Evolutionary conservation across 2,329 filamentous ascomycete genomes (phyloP), one percentile per base, ranked within the genome.

Genomic region (Trichoderma sp.): DNA sequence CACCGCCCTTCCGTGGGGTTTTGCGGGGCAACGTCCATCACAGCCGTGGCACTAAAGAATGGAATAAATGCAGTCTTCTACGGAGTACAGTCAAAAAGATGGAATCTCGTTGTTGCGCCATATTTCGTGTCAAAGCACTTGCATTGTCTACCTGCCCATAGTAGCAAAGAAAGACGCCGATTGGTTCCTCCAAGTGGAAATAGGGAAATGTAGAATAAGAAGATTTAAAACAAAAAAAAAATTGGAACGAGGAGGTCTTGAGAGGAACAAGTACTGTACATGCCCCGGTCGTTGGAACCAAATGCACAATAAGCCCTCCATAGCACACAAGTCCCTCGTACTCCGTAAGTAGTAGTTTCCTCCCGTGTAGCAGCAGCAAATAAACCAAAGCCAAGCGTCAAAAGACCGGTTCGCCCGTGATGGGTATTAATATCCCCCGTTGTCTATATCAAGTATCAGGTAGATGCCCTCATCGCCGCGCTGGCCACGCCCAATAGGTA

Each of bases 401-500:
- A 9, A 59, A 42, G 54, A 65, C 63, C 63, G 63, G 27, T 65
- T 65, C 63, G 63, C 63, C 63, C 63, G n/a, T 56, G 19, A 57
- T 42, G 63, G 63, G 34, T 56, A 65, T 35, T 34, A n/a, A n/a
- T 48, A 48, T 65, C 63, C 52, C 52, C 61, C 37, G 19, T 59
- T 59, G 64, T 67, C 64, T 67, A 67, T 67, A 67, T 67, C 45
- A 61, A 56, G 29, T 67, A 67, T 67, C 45, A 61, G 48, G 29
- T 35, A 58, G 54, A 52, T 52, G 64, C 45, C n/a, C 54, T 34
- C 25, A 35, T 57, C 27, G 9, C 45, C 37, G 29, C 34, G 52
- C 27, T 35, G 63, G 8, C 35, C 29, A 35, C 37, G 17, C 50
- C 39, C 7, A 42, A 56, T 22, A n/a, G 37, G 61, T 22, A n/a